phyloP scores from a whole-genome alignment of 2,329 filamentous ascomycete species.

The Pestalotiopsis sp. region DNA sequence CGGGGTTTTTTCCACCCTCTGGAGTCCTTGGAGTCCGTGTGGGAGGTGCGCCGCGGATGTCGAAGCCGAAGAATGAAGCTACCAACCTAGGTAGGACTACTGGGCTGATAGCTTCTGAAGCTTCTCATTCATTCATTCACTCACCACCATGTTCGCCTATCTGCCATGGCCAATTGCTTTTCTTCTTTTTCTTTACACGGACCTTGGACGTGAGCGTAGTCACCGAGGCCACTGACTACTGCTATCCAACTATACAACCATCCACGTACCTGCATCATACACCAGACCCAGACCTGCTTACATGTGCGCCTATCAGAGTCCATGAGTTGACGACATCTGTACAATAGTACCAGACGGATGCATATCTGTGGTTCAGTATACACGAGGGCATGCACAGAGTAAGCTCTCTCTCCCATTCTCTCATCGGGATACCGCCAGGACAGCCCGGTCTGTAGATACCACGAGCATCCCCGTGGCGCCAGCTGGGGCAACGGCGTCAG shows the following conservation, averaged over 20 bases:
- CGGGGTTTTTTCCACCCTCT: not conserved
- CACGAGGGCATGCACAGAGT: not conserved
- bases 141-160: not conserved
- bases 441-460: no score
- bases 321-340: not conserved
- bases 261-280: not conserved
- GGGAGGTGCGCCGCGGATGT: not conserved
- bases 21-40: not conserved
- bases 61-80: not conserved
- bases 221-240: not conserved
- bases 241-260: not conserved
- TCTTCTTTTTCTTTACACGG: not conserved
- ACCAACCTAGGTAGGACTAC: no score
- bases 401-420: no score
- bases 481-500: not conserved
- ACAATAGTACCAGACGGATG: not conserved
- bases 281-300: not conserved
- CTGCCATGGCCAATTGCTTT: not conserved
- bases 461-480: not conserved
- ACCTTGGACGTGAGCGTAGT: not conserved
- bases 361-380: not conserved
- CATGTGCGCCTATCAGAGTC: not conserved
- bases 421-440: no score
- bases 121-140: no score
- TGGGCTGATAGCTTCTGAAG: no score